Evolutionary conservation across 73 alveolate species (phyloP).

Genomic region (Blepharisma japonicum): DNA sequence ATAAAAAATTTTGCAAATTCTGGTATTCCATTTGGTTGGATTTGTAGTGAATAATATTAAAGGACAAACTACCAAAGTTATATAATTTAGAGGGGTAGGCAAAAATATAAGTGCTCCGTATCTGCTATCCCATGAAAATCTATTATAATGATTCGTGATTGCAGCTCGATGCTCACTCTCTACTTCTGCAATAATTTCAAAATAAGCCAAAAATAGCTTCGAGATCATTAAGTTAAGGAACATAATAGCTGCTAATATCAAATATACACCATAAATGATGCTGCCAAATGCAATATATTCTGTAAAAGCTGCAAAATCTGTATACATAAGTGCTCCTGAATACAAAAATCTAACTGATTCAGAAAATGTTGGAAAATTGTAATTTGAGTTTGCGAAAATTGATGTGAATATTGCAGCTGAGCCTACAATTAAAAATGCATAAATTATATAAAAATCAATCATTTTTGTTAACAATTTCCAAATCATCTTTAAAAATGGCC

Average conservation of each 20-base stretch:
- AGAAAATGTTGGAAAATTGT: background rate
- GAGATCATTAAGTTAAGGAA: conserved; percentile 48
- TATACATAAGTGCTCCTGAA: conserved; percentile 29
- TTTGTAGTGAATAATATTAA: background rate
- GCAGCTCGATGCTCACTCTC: conserved; percentile 49
- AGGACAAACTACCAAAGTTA: conserved; percentile 37
- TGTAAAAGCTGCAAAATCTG: conserved; percentile 30
- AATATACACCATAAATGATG: conserved; percentile 19
- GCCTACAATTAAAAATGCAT: no score
- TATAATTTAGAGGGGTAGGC: conserved; percentile 41
- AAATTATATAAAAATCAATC: no score
- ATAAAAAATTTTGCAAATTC: background rate
- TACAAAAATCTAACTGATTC: conserved; percentile 16
- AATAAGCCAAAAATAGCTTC: conserved; percentile 40
- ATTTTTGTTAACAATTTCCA: no score
- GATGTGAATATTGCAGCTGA: no score
- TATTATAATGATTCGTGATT: conserved; percentile 24
- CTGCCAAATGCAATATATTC: conserved; percentile 32
- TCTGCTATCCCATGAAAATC: conserved; percentile 29
- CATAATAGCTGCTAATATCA: conserved; percentile 32
- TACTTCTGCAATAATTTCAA: conserved; percentile 22
- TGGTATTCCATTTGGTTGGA: background rate
- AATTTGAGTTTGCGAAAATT: no score
- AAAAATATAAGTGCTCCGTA: conserved; percentile 45
- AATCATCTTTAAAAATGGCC: no score